Base-by-base conservation (phyloP, 768 basidiomycete species). In the Ramaria rubella region DNA sequence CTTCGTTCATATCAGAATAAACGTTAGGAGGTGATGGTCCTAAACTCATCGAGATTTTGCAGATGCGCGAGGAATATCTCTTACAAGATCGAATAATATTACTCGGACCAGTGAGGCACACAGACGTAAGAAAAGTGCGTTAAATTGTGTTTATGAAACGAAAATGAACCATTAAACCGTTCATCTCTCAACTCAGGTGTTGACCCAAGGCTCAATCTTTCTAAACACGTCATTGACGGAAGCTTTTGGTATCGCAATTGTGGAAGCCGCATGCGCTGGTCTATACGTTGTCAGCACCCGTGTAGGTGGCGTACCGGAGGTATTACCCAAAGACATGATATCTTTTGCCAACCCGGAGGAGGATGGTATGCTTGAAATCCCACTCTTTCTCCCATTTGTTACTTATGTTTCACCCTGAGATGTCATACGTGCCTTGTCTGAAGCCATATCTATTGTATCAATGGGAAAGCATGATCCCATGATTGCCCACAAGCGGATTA, bases 181-280 rank as follows among this genome's bases (percentile, higher is more conserved):
- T 23, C 26, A 29, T 14, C 40, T 24, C 48, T 42, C 19, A 31
- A 26, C 0, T 27, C 61, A 94, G 91, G 85, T 96, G n/a, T 79
- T 99, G 11, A 75, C 77, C 6, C 83, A 83, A 42, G 96, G 94
- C 1, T 79, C 90, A 12, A 94, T 99, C 59, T 99, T 87, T 71
- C 77, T 99, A 75, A 96, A 94, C 65, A 94, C 96, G 0, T 94
- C 93, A 0, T 78, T 98, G 24, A 98, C 95, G 1, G 96, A 98
- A 68, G 82, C 96, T 0, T 99, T 98, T 62, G 95, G 96, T 0
- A 98, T 95, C 61, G 90, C 89, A n/a, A 94, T 95, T 61, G 79
- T 99, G 42, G 96, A 99, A 73, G 96, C 95, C 0, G 96, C 96
- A 0, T 94, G 90, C 61, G 84, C 92, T 0, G 95, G 96, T 1